Base-by-base conservation (phyloP, 805 yeast species). In the Wickerhamiella qilinensis region DNA sequence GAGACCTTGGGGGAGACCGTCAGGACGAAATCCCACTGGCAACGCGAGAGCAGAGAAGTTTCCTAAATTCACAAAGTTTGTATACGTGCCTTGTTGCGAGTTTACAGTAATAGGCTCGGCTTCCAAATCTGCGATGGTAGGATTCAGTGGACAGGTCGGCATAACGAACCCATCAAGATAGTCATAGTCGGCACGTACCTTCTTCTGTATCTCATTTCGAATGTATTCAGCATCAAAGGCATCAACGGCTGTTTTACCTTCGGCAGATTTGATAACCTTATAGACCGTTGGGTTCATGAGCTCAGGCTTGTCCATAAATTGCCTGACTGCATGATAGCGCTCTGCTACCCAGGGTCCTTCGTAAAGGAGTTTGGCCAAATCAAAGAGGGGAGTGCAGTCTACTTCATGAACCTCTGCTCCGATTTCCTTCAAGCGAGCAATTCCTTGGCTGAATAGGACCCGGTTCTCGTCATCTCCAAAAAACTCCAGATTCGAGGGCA, bases 321-420 rank as follows among this genome's bases (percentile, higher is more conserved):
- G 82, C 48, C 73, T 70, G 28, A 75, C 71, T 20, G 95, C 95
- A 45, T 83, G 75, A 61, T 75, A 85, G 49, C 98, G 72, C 63
- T 88, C 98, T 19, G 93, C 83, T 9, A 88, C 97, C 98, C 98
- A 88, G n/a, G 97, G 81, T 42, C 98, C 98, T 54, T 88, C 96
- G 56, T 88, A 88, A 28, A 88, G 67, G 53, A 91, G 81, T 49
- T 73, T 73, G 15, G 97, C 98, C 41, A 88, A 66, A 28, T 79
- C 80, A 43, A 82, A 64, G 30, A 88, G 64, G 3, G 85, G 81
- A 15, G 76, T 58, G 55, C 88, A 86, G 58, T 84, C 86, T 32
- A 76, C 57, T 9, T 74, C 62, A 18, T 71, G 67, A 21, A 82
- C 59, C 38, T 69, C 69, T 32, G 78, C 81, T 37, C 82, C 80